Evolutionary conservation across 345 rosid genomes (phyloP), one percentile per base, ranked within the genome.

Genomic region (Populus alba): DNA sequence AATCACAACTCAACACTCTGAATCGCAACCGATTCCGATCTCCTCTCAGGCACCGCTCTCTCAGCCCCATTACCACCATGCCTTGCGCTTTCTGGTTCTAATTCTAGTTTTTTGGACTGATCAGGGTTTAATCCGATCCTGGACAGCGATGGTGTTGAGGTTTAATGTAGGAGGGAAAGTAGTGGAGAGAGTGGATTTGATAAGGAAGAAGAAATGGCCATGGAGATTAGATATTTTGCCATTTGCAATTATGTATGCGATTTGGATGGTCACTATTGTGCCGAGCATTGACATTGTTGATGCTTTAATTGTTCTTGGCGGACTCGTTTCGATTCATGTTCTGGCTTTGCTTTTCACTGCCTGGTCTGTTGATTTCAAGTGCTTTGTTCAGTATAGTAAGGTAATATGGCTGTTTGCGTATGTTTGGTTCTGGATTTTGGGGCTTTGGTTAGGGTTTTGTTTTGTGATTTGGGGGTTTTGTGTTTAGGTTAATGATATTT

Each of bases 161-260:
- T 91, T 91, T 78, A 85, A 80, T 8, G 93, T 96, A 20, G 95
- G 97, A n/a, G 98, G 98, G 17, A 94, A 96, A 78, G 97, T 91
- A 74, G 98, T 96, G 89, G 99, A 92, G 74, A 85, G 78, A 80
- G 97, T 96, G 8, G 99, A 96, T 86, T 83, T 94, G 79, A 76
- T 87, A 85, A 91, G 87, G 90, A 92, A 86, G 90, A 90, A 91
- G 72, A 89, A 80, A 29, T 81, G 88, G 89, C 39, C 78, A 6
- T 92, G 97, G 98, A 89, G 98, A 18, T 85, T 96, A 75, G 97
- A 94, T 66, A 89, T 88, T 29, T 96, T 93, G 94, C 99, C 98
- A 4, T 96, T 92, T 76, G 92, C 92, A 3, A 73, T 94, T 73
- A 82, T 96, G 4, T 91, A 92, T 82, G 72, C 76, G 0, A 25